Evolutionary conservation across 176 grass and related monocot genomes (phyloP), one percentile per base, ranked within the genome.

Genomic region (Olyra latifolia): DNA sequence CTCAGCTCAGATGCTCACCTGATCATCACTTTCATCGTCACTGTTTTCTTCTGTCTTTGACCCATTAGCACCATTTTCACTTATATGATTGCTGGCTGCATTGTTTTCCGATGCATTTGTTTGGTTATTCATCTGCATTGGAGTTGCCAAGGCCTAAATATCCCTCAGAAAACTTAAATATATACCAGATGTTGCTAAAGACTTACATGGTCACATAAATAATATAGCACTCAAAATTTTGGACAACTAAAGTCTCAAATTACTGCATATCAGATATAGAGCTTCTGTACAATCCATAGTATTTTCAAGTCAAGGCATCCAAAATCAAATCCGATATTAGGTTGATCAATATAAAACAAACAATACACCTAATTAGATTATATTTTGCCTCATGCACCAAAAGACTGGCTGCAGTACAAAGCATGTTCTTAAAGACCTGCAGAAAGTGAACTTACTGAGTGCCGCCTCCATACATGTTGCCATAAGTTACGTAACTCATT

Each of bases 401-500:
- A 56, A 68, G 45, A 61, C 6, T 69, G 57, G 10, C 28, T 40
- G 53, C 23, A 84, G 60, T 69, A 61, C 8, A 44, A 48, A 89
- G 23, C 8, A 60, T 7, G 11, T 65, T 45, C 46, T 50, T 58
- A 81, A 76, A 75, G 32, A 19, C 30, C 0, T 24, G 13, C 12
- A 6, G 48, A 89, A 77, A 29, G 57, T 62, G 22, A 53, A 87
- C 96, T 83, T 99, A 99, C 96, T 48, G 86, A 83, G 48, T 95
- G 90, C n/a, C 92, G 86, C 79, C 96, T 95, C 96, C 96, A 99
- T 53, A 99, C 96, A 82, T 99, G 96, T 80, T 99, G 96, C 93
- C 96, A 99, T 66, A 99, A 91, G 86, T 95, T 99, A 23, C 86
- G 77, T 66, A 95, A 44, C 76, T 99, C 96, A 63, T 99, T 99